Conservation (phyloP, 805 yeast species). For the Starmerella potacharoeniae region DNA sequence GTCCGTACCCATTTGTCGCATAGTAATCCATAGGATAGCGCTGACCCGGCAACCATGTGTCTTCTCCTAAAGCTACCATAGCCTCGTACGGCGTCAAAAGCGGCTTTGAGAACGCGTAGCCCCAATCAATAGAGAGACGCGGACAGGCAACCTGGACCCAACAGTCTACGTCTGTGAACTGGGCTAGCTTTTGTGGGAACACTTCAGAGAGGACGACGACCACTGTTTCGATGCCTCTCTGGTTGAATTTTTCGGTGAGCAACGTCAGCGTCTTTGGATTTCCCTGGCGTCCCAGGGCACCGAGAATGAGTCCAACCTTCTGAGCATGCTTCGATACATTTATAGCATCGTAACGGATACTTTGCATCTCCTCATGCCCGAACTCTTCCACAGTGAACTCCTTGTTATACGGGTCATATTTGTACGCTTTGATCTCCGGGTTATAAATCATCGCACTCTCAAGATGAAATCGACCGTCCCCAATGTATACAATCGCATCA, state of each 20-base stretch:
- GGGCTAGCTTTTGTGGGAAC: slow-evolving; percentile 81
- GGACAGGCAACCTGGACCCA: slow-evolving; percentile 98
- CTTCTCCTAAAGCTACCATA: slow-evolving; percentile 73
- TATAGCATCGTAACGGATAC: slow-evolving; percentile 65
- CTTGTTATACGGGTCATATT: slow-evolving; percentile 91
- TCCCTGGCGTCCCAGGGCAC: slow-evolving; percentile 94
- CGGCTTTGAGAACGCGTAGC: slow-evolving; percentile 90
- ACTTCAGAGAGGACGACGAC: slow-evolving; percentile 83
- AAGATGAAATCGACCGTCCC: slow-evolving; percentile 92
- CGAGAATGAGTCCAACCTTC: slow-evolving; percentile 74
- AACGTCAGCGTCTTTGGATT: slow-evolving; percentile 62
- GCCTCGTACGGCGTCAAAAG: slow-evolving; percentile 92
- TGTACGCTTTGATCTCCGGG: slow-evolving; percentile 80
- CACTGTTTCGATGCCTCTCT: slow-evolving; percentile 55
- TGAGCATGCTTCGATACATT: slow-evolving; percentile 45
- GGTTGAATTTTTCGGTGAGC: slow-evolving; percentile 44
- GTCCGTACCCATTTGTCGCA: slow-evolving; percentile 77
- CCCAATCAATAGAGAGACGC: slow-evolving; percentile 93
- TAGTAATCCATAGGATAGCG: slow-evolving; percentile 96
- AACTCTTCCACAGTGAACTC: slow-evolving; percentile 82
- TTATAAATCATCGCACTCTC: slow-evolving; percentile 97
- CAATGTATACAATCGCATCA: slow-evolving; percentile 79
- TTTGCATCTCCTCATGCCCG: slow-evolving; percentile 72
- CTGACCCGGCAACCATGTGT: slow-evolving; percentile 30
- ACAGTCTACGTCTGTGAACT: slow-evolving; percentile 87